Conservation (phyloP, 352 stramenopile species). For the Globisporangium acanthophoron region DNA sequence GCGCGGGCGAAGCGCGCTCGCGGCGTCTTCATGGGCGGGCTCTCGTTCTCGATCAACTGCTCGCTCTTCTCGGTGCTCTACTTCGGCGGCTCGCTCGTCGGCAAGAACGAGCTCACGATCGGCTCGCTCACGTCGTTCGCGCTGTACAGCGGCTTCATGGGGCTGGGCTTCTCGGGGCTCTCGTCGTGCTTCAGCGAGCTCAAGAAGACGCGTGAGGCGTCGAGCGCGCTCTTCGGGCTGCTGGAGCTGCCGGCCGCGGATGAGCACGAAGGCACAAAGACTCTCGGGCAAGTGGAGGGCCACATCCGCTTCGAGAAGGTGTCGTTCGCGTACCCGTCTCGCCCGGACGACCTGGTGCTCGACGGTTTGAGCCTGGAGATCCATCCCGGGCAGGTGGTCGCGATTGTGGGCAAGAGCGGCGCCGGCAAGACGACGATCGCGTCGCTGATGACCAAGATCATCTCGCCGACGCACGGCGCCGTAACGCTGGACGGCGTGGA, state of each 20-base stretch:
- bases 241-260: constrained; percentile 32
- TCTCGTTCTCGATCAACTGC: constrained; percentile 86
- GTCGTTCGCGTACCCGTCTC: constrained; percentile 78
- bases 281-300: constrained; percentile 43
- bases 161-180: constrained; percentile 83
- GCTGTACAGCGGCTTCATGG: constrained; percentile 90
- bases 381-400: constrained; percentile 72
- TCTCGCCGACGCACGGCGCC: constrained; percentile 44
- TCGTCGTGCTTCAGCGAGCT: constrained; percentile 82
- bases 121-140: constrained; percentile 89
- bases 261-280: constrained; percentile 33
- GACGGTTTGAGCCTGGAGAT: constrained; percentile 62
- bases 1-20: constrained; percentile 68
- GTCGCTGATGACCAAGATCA: constrained; percentile 76
- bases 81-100: constrained; percentile 85
- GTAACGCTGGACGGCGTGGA: constrained; percentile 74
- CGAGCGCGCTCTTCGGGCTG: constrained; percentile 63
- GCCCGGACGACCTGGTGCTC: constrained; percentile 64
- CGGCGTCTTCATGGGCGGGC: constrained; percentile 86
- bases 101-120: constrained; percentile 82
- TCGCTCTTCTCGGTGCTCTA: constrained; percentile 90
- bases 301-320: constrained; percentile 78
- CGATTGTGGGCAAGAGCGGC: constrained; percentile 82
- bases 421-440: constrained; percentile 82
- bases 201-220: constrained; percentile 68